Evolutionary conservation across 306 rosid species (phyloP).

Genomic region (Dalbergia cultrata): DNA sequence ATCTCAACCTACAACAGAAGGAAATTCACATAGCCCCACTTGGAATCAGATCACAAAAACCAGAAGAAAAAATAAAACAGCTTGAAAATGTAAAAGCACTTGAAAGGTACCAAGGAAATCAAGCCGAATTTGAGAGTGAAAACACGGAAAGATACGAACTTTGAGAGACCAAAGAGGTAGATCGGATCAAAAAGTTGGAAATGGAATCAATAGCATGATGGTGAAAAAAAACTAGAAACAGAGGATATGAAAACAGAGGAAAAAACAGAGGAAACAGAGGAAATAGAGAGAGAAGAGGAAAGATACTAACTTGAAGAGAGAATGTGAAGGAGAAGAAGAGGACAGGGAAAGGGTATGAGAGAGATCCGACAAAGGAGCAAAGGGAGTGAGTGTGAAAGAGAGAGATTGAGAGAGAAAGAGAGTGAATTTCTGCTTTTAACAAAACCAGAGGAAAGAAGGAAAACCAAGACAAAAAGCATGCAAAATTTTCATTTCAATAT

Average conservation of each 20-base stretch:
- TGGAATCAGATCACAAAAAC: constrained; percentile 44
- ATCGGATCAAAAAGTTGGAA: constrained; percentile 41
- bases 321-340: constrained; percentile 31
- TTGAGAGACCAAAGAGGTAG: constrained; percentile 42
- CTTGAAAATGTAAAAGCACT: background rate
- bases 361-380: constrained; percentile 51
- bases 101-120: background rate
- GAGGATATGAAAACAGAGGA: background rate
- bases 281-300: constrained; percentile 10
- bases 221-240: background rate
- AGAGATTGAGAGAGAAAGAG: background rate
- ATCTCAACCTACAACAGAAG: constrained; percentile 63
- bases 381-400: background rate
- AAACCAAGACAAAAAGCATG: background rate
- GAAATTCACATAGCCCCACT: constrained; percentile 29
- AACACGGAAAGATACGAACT: constrained; percentile 17
- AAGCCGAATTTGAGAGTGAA: background rate
- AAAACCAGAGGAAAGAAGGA: background rate
- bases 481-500: background rate
- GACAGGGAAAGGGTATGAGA: constrained; percentile 21
- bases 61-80: constrained; percentile 1
- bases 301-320: constrained; percentile 42
- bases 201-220: constrained; percentile 5
- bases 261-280: background rate
- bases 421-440: background rate